Conservation (phyloP, 257 asterid species). For the Handroanthus guayacan region DNA sequence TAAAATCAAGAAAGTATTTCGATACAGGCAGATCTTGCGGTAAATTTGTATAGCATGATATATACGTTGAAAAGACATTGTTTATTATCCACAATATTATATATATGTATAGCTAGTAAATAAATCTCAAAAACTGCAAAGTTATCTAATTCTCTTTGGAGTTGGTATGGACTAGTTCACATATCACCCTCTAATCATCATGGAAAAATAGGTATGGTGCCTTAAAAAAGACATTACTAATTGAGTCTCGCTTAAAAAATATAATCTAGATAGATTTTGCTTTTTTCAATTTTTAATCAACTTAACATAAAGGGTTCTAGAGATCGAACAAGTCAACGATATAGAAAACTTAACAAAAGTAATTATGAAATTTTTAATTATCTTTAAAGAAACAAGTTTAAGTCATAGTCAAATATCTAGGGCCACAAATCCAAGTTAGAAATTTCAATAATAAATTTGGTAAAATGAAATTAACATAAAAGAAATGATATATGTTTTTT, state of each 20-base stretch:
- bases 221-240: conserved; percentile 27
- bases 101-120: no score
- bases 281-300: neutral
- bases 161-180: conserved; percentile 38
- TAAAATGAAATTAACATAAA: neutral
- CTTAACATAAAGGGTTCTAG: conserved; percentile 12
- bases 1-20: no score
- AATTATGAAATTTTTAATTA: neutral
- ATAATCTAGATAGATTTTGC: neutral
- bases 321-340: neutral
- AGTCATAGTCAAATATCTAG: no score
- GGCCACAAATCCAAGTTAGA: no score
- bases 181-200: conserved; percentile 35
- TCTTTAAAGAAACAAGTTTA: no score
- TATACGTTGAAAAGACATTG: no score
- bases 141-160: neutral
- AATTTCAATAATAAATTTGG: no score
- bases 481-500: neutral
- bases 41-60: no score
- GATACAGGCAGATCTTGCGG: no score
- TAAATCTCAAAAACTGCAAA: no score
- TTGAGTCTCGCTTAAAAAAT: conserved; percentile 15
- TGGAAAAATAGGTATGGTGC: conserved; percentile 33
- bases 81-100: neutral
- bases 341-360: no score